Evolutionary conservation across 1,139 yeast genomes (phyloP).

Genomic region (Magnusiomyces tetraspermus): DNA sequence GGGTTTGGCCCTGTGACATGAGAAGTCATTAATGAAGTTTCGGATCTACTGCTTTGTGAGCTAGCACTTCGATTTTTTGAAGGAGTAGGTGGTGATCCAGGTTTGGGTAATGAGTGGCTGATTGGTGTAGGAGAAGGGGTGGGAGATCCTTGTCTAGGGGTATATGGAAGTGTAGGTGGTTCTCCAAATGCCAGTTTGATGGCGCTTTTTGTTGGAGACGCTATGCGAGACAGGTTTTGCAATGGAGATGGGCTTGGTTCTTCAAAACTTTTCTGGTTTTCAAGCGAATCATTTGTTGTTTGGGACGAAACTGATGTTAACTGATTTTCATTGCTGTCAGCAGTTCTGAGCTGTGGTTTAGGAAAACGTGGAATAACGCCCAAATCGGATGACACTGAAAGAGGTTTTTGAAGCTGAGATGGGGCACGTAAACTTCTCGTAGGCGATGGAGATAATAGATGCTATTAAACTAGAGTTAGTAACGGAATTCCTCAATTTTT

Average conservation of each 20-base stretch:
- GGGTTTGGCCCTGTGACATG: background rate
- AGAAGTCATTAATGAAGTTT: background rate
- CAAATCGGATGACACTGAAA: background rate
- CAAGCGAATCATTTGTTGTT: background rate
- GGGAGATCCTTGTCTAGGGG: conserved; percentile 1
- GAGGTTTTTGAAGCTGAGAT: background rate
- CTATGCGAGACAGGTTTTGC: background rate
- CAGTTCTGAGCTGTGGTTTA: background rate
- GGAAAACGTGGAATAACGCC: background rate
- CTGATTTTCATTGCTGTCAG: background rate
- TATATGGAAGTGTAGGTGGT: background rate
- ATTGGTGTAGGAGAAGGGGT: conserved; percentile 1
- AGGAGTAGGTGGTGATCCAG: background rate
- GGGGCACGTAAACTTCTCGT: background rate
- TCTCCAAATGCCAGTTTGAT: background rate
- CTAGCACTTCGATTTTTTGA: conserved; percentile 1
- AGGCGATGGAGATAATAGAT: background rate
- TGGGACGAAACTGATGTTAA: too few relatives aligned
- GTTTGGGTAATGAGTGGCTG: background rate
- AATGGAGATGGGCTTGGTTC: background rate
- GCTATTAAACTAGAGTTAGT: background rate
- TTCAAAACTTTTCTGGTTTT: background rate
- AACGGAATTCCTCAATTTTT: background rate
- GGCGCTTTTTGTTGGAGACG: background rate
- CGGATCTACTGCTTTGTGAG: conserved; percentile 2